phyloP scores from a whole-genome alignment of 2,329 filamentous ascomycete species.

The Elsinoe australis region DNA sequence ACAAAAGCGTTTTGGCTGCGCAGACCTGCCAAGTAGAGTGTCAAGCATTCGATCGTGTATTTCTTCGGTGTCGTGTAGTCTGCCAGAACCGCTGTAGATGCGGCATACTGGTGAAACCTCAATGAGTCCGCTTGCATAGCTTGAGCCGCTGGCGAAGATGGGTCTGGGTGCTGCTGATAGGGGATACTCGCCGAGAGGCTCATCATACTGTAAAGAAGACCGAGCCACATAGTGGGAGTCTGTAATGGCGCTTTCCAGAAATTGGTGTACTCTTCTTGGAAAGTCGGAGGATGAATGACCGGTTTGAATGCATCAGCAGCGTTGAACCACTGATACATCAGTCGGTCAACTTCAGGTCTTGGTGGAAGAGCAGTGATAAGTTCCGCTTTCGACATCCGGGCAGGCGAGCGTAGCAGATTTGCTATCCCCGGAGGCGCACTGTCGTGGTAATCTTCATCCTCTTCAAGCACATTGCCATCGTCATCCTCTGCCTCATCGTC shows the following conservation, averaged over 20 bases:
- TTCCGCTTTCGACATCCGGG: slow-evolving; percentile 25
- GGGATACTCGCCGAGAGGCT: slow-evolving; percentile 33
- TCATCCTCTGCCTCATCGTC: slow-evolving; percentile 25
- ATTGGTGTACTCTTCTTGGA: slow-evolving; percentile 36
- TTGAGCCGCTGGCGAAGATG: slow-evolving; percentile 20
- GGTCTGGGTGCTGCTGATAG: slow-evolving; percentile 24
- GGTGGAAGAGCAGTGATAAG: slow-evolving; percentile 29
- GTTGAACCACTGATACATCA: slow-evolving; percentile 32
- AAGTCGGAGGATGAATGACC: slow-evolving; percentile 55
- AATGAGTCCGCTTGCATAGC: slow-evolving; percentile 22
- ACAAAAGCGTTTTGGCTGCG: slow-evolving; percentile 27
- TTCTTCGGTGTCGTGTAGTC: slow-evolving; percentile 40
- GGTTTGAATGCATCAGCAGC: slow-evolving; percentile 29
- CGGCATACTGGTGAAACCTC: slow-evolving; percentile 26
- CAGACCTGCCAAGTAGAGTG: slow-evolving; percentile 31
- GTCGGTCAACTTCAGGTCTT: slow-evolving; percentile 27
- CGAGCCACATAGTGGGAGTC: slow-evolving; percentile 40
- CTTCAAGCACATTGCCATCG: slow-evolving; percentile 18
- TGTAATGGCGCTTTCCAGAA: slow-evolving; percentile 39
- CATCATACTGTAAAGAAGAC: slow-evolving; percentile 42
- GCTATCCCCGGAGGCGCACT: background rate
- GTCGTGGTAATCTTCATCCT: slow-evolving; percentile 17
- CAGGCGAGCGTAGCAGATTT: slow-evolving; percentile 17
- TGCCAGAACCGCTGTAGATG: slow-evolving; percentile 29
- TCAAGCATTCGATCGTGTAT: slow-evolving; percentile 36